Evolutionary conservation across 192 early-diverging fungal genomes (phyloP).

Genomic region (Rhizoclosmatium sp.): DNA sequence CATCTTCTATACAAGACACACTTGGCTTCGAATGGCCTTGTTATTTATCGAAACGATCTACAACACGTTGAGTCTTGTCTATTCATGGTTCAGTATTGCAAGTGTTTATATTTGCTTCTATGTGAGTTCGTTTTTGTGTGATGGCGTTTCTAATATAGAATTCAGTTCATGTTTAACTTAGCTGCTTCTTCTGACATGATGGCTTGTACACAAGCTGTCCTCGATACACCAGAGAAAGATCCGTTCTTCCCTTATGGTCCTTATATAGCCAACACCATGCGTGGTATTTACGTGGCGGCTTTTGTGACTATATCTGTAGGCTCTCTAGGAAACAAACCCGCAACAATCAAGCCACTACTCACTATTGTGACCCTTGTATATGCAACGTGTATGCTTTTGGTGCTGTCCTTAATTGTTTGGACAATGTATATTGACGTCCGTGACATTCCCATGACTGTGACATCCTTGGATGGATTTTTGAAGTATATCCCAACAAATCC

Average conservation of each 20-base stretch:
- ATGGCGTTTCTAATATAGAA: not conserved
- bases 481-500: constrained; percentile 47
- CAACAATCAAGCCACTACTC: constrained; percentile 85
- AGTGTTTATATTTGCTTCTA: constrained; percentile 42
- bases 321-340: constrained; percentile 94
- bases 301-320: constrained; percentile 85
- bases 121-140: constrained; percentile 23
- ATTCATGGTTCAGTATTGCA: constrained; percentile 91
- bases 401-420: constrained; percentile 77
- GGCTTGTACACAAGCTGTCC: constrained; percentile 10
- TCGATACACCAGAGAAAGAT: not conserved
- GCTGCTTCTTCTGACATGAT: not conserved
- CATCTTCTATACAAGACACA: constrained; percentile 82
- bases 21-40: constrained; percentile 71
- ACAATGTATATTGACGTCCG: constrained; percentile 50
- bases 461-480: constrained; percentile 15
- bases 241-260: constrained; percentile 45
- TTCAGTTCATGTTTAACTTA: constrained; percentile 36
- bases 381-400: constrained; percentile 84
- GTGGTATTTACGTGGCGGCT: constrained; percentile 78
- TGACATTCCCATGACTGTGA: constrained; percentile 25
- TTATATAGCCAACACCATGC: constrained; percentile 70
- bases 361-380: constrained; percentile 81
- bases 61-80: constrained; percentile 79
- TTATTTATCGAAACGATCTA: constrained; percentile 84